Evolutionary conservation across 805 yeast species (phyloP).

Genomic region (Wickerhamiella australiensis): DNA sequence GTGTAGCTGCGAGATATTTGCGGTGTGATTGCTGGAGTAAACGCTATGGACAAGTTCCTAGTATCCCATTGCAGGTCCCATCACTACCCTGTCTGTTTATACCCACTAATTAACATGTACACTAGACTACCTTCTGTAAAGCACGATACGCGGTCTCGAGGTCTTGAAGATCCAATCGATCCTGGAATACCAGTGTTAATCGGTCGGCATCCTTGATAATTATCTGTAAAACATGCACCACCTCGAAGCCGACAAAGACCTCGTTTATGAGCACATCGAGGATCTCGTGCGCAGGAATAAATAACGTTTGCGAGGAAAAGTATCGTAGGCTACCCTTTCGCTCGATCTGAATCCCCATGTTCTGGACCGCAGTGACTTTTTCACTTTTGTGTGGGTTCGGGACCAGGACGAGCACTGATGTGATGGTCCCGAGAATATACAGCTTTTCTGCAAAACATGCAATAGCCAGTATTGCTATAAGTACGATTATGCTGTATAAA

Average conservation of each 20-base stretch:
- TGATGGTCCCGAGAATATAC: neutral
- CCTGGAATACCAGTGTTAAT: neutral
- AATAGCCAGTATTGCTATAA: neutral
- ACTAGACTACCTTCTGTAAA: neutral
- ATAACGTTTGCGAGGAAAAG: constrained; percentile 27
- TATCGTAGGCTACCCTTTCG: constrained; percentile 26
- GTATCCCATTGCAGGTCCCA: too few relatives aligned
- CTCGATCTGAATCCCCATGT: constrained; percentile 38
- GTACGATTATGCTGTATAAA: neutral
- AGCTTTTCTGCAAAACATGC: neutral
- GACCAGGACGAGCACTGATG: neutral
- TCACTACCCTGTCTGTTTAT: too few relatives aligned
- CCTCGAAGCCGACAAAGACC: constrained; percentile 58
- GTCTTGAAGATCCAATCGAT: neutral
- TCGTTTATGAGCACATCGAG: constrained; percentile 63
- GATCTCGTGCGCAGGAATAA: constrained; percentile 46
- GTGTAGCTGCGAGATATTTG: too few relatives aligned
- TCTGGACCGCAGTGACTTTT: constrained; percentile 33
- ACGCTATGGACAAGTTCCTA: too few relatives aligned
- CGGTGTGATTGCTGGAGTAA: too few relatives aligned
- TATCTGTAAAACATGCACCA: constrained; percentile 51
- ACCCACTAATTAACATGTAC: neutral
- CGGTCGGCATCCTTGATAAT: constrained; percentile 33
- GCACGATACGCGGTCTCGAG: neutral
- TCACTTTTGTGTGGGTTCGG: constrained; percentile 21